Evolutionary conservation across 345 rosid species (phyloP).

Genomic region (Populus nigra): DNA sequence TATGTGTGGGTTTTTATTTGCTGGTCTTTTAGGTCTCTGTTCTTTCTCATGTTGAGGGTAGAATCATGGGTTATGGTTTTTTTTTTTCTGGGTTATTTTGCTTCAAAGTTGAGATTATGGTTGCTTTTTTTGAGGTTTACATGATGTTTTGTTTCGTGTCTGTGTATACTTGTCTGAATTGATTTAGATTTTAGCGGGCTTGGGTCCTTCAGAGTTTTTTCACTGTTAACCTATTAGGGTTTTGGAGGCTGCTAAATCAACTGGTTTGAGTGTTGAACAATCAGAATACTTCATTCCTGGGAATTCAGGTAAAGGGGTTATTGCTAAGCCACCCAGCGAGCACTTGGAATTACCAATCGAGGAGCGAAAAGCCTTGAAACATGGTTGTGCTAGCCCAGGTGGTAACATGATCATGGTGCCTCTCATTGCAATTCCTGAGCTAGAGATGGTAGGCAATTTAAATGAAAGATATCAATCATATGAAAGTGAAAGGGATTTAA

Average conservation of each 20-base stretch:
- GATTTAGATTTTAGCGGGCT: neutral
- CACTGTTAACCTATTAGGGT: neutral
- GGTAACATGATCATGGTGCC: constrained; percentile 28
- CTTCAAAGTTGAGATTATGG: neutral
- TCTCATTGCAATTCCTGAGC: constrained; percentile 21
- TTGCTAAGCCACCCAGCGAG: constrained; percentile 25
- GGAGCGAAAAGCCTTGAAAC: constrained; percentile 31
- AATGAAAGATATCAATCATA: constrained; percentile 17
- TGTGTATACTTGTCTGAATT: too few relatives aligned
- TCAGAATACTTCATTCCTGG: constrained; percentile 17
- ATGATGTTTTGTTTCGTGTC: neutral
- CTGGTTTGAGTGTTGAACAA: constrained; percentile 19
- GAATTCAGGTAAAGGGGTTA: constrained; percentile 21
- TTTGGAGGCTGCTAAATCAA: constrained; percentile 16
- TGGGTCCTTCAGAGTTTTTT: neutral
- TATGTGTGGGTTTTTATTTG: too few relatives aligned
- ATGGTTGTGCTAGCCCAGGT: constrained; percentile 26
- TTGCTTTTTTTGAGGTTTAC: neutral
- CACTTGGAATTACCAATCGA: constrained; percentile 30
- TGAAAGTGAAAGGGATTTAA: constrained; percentile 39
- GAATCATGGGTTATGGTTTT: neutral
- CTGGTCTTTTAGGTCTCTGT: neutral
- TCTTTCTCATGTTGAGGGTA: neutral
- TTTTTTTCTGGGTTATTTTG: neutral
- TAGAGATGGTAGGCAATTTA: constrained; percentile 13